Base-by-base conservation (phyloP, 1,284 basidiomycete genomes). In the Macrocystidia cucumis region DNA sequence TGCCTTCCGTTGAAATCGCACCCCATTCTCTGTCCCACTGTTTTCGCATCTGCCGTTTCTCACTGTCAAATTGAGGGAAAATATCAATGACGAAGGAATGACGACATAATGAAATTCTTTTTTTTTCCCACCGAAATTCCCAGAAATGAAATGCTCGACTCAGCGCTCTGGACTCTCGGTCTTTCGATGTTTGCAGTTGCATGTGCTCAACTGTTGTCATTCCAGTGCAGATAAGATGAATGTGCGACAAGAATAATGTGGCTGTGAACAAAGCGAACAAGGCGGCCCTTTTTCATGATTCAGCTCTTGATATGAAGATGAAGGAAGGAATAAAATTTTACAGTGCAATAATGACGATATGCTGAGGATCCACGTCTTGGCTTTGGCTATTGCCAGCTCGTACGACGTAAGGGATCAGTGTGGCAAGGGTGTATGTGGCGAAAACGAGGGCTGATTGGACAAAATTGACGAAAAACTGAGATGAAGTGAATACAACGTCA, bases 11-110 rank as follows among this genome's bases (percentile, higher is more conserved):
- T 4, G 69, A 67, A 1, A 82, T 65, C 17, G 62, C 50, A 0
- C 91, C 90, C 88, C 88, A 92, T 44, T 88, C 79, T 4, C 55
- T 49, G 47, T 91, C 76, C 82, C 87, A 91, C 20, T 65, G 55
- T 29, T 49, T 54, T 25, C 43, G 49, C n/a, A 62, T 72, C 20
- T 50, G 52, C 25, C 56, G 52, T 48, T 71, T 75, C 13, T 60
- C 64, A 21, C 77, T 82, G 46, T 33, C 12, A 8, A 35, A 32
- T 5, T 9, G 28, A 29, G 22, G 36, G 17, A 29, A n/a, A 17
- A 18, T 28, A 17, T 11, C 12, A 17, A 5, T 29, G 24, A 12
- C 9, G 25, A 42, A 28, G n/a, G 14, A 22, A 31, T 20, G 11
- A 9, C n/a, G 22, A 21, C 11, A 26, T 20, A 22, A 13, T 22